Evolutionary conservation across 2,329 filamentous ascomycete species (phyloP), one percentile per base, ranked within the genome.

Genomic region (Pseudocercospora cruenta): DNA sequence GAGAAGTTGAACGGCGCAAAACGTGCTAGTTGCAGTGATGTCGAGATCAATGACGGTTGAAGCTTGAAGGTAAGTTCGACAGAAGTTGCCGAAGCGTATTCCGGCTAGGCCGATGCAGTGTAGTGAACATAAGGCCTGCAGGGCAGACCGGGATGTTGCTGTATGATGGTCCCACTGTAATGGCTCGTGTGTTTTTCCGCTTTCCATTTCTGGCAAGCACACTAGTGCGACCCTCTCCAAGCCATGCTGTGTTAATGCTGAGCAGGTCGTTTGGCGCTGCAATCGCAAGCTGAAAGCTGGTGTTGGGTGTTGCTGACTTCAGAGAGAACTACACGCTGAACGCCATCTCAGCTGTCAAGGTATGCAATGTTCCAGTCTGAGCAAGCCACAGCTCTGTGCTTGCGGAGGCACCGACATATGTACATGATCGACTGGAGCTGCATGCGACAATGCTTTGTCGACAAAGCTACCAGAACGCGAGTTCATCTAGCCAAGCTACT

Each of bases 41-140:
- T 21, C 45, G 4, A 22, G 45, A 49, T 19, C 45, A 49, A 49
- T 49, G 45, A 49, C n/a, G 45, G 10, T 19, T 22, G 45, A 49
- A 49, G 45, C 45, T 49, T 16, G 49, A 55, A 14, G 8, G 51
- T 55, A 55, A 31, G 51, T 55, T 55, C 51, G 51, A 31, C 51
- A 28, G 51, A 55, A 33, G 51, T 26, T 31, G 51, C 51, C 22
- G 12, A 55, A n/a, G 51, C 49, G 31, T 55, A 19, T 33, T 55
- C 51, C 14, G 51, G 26, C 22, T 19, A 31, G 51, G 12, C 51
- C 51, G 26, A 55, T 55, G 26, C 51, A 55, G 51, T 28, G 51
- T 55, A 55, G 26, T 55, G 51, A 55, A 55, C 51, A 55, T 55
- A 31, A 51, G 21, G 47, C 10, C 47, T 51, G 19, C 47, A 51